Evolutionary conservation across 1,284 basidiomycete genomes (phyloP).

Genomic region (Heterobasidion occidentale): DNA sequence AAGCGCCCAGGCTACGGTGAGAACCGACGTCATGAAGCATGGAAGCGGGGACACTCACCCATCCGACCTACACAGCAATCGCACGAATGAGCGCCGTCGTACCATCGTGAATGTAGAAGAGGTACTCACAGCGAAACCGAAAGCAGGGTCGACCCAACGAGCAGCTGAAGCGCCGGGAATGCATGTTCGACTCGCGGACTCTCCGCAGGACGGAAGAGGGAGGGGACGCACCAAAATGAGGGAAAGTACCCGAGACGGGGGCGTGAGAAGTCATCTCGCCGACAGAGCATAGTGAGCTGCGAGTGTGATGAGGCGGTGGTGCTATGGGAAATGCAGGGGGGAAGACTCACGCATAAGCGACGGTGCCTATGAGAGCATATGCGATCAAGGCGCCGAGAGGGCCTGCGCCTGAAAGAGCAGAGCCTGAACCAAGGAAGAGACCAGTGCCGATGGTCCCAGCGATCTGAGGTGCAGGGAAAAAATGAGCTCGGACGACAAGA

Average conservation of each 20-base stretch:
- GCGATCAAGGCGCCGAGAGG: conserved; percentile 56
- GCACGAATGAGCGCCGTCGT: not conserved
- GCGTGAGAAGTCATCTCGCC: conserved; percentile 69
- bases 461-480: conserved; percentile 33
- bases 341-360: conserved; percentile 47
- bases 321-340: not conserved
- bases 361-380: conserved; percentile 51
- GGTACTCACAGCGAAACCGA: conserved; percentile 53
- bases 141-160: conserved; percentile 70
- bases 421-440: conserved; percentile 76
- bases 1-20: not conserved
- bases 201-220: not conserved
- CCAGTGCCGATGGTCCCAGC: conserved; percentile 73
- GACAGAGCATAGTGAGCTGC: conserved; percentile 50
- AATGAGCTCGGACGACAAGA: not conserved
- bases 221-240: conserved; percentile 43
- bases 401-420: conserved; percentile 45
- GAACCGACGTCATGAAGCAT: not conserved
- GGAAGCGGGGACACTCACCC: conserved; percentile 21
- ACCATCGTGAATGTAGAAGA: not conserved
- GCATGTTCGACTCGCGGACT: not conserved
- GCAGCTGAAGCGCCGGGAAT: conserved; percentile 30
- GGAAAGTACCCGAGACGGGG: conserved; percentile 69
- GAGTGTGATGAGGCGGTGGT: no score
- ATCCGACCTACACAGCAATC: conserved; percentile 28